phyloP scores from a whole-genome alignment of 805 yeast species.

The Kodamaea laetipori region DNA sequence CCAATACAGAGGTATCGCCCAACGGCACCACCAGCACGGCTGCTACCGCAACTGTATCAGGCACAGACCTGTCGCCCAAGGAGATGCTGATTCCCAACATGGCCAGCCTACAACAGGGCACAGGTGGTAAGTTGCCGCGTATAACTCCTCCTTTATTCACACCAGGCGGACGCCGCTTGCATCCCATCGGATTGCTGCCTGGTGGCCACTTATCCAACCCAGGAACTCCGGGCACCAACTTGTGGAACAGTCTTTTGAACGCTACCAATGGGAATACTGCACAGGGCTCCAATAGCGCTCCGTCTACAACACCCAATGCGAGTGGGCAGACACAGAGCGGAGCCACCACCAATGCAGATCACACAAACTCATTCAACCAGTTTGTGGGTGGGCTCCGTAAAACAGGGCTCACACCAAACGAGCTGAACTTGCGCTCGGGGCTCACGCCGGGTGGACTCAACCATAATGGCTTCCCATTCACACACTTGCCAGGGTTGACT shows the following conservation, averaged over 20 bases:
- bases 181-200: constrained; percentile 53
- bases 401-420: constrained; percentile 76
- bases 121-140: constrained; percentile 29
- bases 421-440: constrained; percentile 69
- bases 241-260: constrained; percentile 51
- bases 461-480: constrained; percentile 29
- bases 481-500: constrained; percentile 38
- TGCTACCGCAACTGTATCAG: neutral
- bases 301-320: constrained; percentile 11
- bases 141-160: constrained; percentile 54
- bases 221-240: constrained; percentile 52
- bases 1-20: neutral
- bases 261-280: constrained; percentile 31
- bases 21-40: neutral
- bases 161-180: constrained; percentile 62
- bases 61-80: constrained; percentile 17
- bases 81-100: constrained; percentile 38
- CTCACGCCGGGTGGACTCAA: constrained; percentile 60
- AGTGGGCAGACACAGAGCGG: constrained; percentile 14
- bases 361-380: constrained; percentile 23
- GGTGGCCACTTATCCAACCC: constrained; percentile 44
- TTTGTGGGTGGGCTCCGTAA: constrained; percentile 37
- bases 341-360: constrained; percentile 10
- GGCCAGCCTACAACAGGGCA: constrained; percentile 23
- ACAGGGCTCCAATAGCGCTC: constrained; percentile 1